These are phyloP conservation scores for Penicillium vulpinum DNA, from an alignment of 2,329 filamentous ascomycete genomes.

Conservation along the genomic window DNA sequence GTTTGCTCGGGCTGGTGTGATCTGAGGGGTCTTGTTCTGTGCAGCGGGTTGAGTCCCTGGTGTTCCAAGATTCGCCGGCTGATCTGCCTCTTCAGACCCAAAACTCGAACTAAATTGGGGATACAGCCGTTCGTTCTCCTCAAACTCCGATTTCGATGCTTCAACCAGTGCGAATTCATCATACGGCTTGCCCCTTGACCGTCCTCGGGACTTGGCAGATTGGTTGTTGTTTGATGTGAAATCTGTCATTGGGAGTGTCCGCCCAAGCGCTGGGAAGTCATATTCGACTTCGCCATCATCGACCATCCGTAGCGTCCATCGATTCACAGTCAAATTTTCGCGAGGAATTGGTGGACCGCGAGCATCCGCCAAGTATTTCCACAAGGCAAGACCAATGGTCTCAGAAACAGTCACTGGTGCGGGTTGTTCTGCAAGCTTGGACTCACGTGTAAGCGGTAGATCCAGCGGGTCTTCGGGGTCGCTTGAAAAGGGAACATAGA, in stretches of 20 bases:
- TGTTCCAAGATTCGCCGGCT: conserved; percentile 23
- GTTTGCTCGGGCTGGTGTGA: conserved; percentile 33
- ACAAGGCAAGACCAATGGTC: conserved; percentile 64
- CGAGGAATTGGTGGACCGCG: conserved; percentile 54
- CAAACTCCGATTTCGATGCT: conserved; percentile 56
- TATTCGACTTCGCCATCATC: conserved; percentile 68
- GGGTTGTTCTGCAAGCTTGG: conserved; percentile 53
- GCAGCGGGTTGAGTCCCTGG: conserved; percentile 22
- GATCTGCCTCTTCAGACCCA: conserved; percentile 33
- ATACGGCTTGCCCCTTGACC: conserved; percentile 63
- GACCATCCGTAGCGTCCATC: conserved; percentile 67
- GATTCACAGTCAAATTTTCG: conserved; percentile 59
- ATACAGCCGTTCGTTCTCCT: conserved; percentile 59
- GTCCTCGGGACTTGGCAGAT: conserved; percentile 53
- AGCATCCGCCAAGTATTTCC: conserved; percentile 60
- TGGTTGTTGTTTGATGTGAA: conserved; percentile 69
- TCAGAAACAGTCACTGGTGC: conserved; percentile 59
- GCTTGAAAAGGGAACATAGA: conserved; percentile 61
- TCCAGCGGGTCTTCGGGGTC: conserved; percentile 59
- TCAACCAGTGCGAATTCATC: conserved; percentile 67
- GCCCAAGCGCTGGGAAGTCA: conserved; percentile 62
- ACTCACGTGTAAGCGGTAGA: conserved; percentile 56
- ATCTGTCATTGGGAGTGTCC: conserved; percentile 59
- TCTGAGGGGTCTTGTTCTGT: conserved; percentile 23
- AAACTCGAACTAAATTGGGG: conserved; percentile 49